Evolutionary conservation across 257 asterid genomes (phyloP), one percentile per base, ranked within the genome.

Genomic region (Salvia splendens): DNA sequence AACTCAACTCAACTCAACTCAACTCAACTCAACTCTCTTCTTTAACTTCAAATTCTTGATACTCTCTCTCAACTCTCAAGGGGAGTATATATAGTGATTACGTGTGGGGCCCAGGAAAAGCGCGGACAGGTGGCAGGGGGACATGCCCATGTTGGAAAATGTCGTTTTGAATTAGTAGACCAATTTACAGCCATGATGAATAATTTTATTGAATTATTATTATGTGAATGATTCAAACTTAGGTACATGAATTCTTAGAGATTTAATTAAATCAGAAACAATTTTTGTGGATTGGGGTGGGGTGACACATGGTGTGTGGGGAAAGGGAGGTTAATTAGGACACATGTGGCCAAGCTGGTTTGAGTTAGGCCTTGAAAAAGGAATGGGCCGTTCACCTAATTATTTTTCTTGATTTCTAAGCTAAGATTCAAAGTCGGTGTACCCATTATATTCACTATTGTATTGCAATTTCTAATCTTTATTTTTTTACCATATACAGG

Each of bases 71-170:
- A 49, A 3, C 38, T 59, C 30, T 5, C n/a, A 14, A 48, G 60
- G 68, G 61, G 49, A 2, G 38, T 50, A 24, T 70, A 36, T 17
- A 42, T 60, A 61, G 32, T 52, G 65, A 63, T 14, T 8, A 11
- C 68, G 72, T 49, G 80, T 75, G 73, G 80, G 76, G 5, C 76
- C 76, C 71, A n/a, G n/a, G 42, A 38, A 46, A 70, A 58, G 41
- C 73, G 80, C 62, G 79, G 76, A 69, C 79, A 75, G 58, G 17
- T 75, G 76, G 72, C 59, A 17, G 60, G 14, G 52, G 4, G 70
- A 42, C 64, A 46, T 36, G 1, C 60, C 59, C 61, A 53, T 56
- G 64, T 52, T 12, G 60, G n/a, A 20, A 5, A 59, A 65, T 2
- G 48, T 46, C 57, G 55, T 28, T 50, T 59, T 48, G 57, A 61